phyloP scores from a whole-genome alignment of 78 protist species.

The Capsaspora owczarzaki region DNA sequence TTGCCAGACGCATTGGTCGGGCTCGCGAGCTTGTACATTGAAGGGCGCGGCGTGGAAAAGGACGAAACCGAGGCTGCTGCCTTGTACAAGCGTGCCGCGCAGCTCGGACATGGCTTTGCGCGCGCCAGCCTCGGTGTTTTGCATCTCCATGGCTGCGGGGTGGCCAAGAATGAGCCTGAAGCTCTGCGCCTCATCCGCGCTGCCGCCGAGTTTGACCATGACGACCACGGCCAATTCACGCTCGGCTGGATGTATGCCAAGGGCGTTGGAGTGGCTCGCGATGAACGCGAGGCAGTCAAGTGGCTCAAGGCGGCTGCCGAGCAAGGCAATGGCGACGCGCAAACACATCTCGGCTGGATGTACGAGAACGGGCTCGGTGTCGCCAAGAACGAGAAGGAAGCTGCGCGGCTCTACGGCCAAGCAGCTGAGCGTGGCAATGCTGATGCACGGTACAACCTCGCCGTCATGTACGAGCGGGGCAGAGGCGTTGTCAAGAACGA shows the following conservation, averaged over 20 bases:
- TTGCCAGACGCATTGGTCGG: not conserved
- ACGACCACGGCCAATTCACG: not conserved
- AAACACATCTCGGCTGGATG: not conserved
- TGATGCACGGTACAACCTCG: no score
- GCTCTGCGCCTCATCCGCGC: not conserved
- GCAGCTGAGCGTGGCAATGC: not conserved
- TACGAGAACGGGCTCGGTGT: slow-evolving; percentile 8
- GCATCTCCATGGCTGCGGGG: not conserved
- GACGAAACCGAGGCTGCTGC: not conserved
- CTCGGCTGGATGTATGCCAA: not conserved
- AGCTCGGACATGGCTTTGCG: not conserved
- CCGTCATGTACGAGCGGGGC: no score
- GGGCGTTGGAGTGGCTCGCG: not conserved
- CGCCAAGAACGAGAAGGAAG: not conserved
- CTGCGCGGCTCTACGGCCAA: not conserved
- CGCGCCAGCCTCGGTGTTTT: not conserved
- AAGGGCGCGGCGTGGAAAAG: not conserved
- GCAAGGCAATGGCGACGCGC: not conserved
- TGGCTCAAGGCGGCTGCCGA: not conserved
- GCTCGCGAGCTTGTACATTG: not conserved
- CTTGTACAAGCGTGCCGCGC: slow-evolving; percentile 5
- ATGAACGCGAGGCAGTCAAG: not conserved
- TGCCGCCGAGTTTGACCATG: not conserved
- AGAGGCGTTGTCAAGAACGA: no score
- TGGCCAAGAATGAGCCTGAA: not conserved